These are phyloP conservation scores for Astrocystis sublimbata DNA, from an alignment of 495 filamentous ascomycete species.

Conservation along the genomic window DNA sequence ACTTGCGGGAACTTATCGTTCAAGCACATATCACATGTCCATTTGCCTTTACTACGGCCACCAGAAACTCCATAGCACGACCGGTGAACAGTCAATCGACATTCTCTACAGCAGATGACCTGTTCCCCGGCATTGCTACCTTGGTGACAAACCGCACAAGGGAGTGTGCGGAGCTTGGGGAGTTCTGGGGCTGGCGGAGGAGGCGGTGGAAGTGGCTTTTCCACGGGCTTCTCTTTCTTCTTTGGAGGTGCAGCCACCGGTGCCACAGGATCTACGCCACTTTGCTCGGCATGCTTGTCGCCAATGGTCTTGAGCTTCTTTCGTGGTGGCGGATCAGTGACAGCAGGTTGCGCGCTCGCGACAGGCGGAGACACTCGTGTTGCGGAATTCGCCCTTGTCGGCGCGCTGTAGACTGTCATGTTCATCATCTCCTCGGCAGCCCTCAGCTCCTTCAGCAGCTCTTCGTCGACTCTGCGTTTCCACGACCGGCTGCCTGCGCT, in stretches of 20 bases:
- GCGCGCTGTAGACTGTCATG: conserved; percentile 42
- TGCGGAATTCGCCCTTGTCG: conserved; percentile 47
- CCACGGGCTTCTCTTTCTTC: conserved; percentile 66
- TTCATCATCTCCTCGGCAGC: conserved; percentile 52
- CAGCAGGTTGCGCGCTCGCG: conserved; percentile 12
- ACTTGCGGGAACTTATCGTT: conserved; percentile 88
- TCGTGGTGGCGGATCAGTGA: conserved; percentile 44
- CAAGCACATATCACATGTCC: conserved; percentile 92
- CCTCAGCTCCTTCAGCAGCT: conserved; percentile 76
- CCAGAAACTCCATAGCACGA: conserved; percentile 86
- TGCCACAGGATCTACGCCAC: conserved; percentile 25
- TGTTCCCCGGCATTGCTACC: conserved; percentile 71
- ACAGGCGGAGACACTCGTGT: conserved; percentile 22
- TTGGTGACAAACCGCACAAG: conserved; percentile 81
- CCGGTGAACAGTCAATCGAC: conserved; percentile 88
- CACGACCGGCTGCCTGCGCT: conserved; percentile 79
- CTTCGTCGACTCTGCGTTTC: conserved; percentile 88
- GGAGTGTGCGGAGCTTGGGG: conserved; percentile 62
- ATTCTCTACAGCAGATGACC: conserved; percentile 72
- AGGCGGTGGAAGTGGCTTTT: conserved; percentile 42
- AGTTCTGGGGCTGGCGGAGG: conserved; percentile 62
- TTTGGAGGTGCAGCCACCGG: conserved; percentile 45
- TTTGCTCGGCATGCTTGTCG: conserved; percentile 35
- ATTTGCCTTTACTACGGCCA: conserved; percentile 70
- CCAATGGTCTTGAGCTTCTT: conserved; percentile 57